Percentiles rank a stretch among this genome's conserved stretches.
Conservation (phyloP, 495 filamentous ascomycete genomes). For the Recurvomyces mirabilis region DNA sequence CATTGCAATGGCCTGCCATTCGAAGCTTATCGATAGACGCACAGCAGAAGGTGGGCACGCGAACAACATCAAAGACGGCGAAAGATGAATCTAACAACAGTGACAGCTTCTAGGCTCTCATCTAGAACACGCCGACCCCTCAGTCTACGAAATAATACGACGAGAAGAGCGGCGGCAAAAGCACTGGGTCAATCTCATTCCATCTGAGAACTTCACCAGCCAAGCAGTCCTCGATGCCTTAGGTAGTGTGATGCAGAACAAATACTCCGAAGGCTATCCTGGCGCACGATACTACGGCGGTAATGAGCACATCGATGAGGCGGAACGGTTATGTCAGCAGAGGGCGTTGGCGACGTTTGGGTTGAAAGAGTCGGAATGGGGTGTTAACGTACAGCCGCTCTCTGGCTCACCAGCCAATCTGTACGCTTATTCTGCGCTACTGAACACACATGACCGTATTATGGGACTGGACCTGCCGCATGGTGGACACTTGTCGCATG, state of each 20-base stretch:
- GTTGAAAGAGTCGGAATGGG: slow-evolving; percentile 78
- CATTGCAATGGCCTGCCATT: slow-evolving; percentile 4
- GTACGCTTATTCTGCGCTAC: slow-evolving; percentile 85
- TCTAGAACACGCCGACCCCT: slow-evolving; percentile 75
- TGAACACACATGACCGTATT: slow-evolving; percentile 83
- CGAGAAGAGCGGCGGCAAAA: slow-evolving; percentile 95
- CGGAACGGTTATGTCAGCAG: slow-evolving; percentile 79
- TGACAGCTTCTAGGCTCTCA: slow-evolving; percentile 69
- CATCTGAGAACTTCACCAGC: slow-evolving; percentile 97
- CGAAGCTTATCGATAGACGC: slow-evolving; percentile 38
- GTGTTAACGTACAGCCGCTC: slow-evolving; percentile 92
- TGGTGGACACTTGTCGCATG: slow-evolving; percentile 92
- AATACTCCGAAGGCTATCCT: slow-evolving; percentile 97
- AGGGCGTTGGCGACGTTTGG: slow-evolving; percentile 80
- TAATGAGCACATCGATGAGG: slow-evolving; percentile 88
- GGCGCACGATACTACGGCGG: slow-evolving; percentile 95
- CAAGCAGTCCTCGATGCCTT: slow-evolving; percentile 93
- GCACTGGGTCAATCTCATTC: slow-evolving; percentile 97
- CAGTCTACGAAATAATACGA: slow-evolving; percentile 76
- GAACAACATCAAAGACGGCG: background rate
- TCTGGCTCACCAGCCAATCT: slow-evolving; percentile 95
- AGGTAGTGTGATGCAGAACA: slow-evolving; percentile 98
- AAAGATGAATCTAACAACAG: slow-evolving; percentile 8
- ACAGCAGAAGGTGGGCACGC: slow-evolving; percentile 49
- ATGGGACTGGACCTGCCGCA: slow-evolving; percentile 97